Conservation (phyloP, 352 stramenopile species). For the Globisporangium splendens region DNA sequence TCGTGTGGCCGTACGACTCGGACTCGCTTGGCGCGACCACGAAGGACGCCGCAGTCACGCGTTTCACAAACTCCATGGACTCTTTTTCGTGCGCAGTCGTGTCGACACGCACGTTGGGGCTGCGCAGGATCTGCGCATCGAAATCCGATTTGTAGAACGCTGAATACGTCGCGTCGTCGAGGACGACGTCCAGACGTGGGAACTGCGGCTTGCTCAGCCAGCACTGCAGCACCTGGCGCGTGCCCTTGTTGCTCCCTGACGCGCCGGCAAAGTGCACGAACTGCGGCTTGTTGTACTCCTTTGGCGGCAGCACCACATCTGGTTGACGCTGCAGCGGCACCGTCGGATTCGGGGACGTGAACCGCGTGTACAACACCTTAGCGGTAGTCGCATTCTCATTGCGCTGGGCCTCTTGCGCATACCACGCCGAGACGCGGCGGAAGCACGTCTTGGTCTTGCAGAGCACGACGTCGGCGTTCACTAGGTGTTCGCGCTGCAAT, state of each 20-base stretch:
- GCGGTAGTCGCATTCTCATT: slow-evolving; percentile 24
- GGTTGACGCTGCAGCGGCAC: slow-evolving; percentile 16
- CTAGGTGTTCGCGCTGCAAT: slow-evolving; percentile 37
- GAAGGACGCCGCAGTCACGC: slow-evolving; percentile 38
- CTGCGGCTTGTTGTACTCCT: slow-evolving; percentile 34
- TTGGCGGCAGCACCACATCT: slow-evolving; percentile 16
- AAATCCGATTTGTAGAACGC: slow-evolving; percentile 16
- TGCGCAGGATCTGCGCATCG: slow-evolving; percentile 16
- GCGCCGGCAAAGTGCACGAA: slow-evolving; percentile 52
- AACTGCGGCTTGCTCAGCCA: slow-evolving; percentile 42
- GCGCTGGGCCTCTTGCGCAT: slow-evolving; percentile 43
- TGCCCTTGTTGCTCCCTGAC: slow-evolving; percentile 33
- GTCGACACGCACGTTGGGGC: slow-evolving; percentile 27
- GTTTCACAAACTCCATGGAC: slow-evolving; percentile 28
- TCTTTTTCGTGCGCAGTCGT: slow-evolving; percentile 16
- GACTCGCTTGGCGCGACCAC: slow-evolving; percentile 50
- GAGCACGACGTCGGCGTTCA: slow-evolving; percentile 43
- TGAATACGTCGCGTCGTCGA: slow-evolving; percentile 18
- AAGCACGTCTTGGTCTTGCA: slow-evolving; percentile 56
- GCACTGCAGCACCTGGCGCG: slow-evolving; percentile 40
- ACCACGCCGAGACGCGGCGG: slow-evolving; percentile 37
- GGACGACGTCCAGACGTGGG: slow-evolving; percentile 38
- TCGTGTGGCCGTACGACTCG: slow-evolving; percentile 67
- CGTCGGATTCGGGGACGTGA: slow-evolving; percentile 37
- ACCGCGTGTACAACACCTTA: slow-evolving; percentile 45